phyloP scores from a whole-genome alignment of 305 asterid genomes.

The Fraxinus sp. region DNA sequence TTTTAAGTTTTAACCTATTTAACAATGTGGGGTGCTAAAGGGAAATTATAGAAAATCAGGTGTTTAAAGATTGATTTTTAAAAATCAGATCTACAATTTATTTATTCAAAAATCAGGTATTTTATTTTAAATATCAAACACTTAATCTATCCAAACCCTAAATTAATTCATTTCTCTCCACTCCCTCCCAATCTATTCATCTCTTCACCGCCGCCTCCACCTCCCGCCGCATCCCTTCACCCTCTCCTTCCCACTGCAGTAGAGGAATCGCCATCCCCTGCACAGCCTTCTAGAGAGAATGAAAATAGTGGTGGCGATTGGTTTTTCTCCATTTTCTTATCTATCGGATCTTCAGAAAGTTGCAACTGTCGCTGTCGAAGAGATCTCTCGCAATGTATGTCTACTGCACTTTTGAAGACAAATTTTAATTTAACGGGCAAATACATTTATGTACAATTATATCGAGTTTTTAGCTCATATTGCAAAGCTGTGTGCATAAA shows the following conservation, averaged over 20 bases:
- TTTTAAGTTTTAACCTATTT: no score
- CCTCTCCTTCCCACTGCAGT: not conserved
- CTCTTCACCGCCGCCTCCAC: no score
- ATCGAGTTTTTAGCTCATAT: not conserved
- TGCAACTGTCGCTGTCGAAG: constrained; percentile 48
- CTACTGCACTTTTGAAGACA: not conserved
- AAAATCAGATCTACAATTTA: no score
- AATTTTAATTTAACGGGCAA: not conserved
- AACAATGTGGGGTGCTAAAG: no score
- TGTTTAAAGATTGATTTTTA: no score
- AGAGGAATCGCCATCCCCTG: not conserved
- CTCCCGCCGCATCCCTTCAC: no score
- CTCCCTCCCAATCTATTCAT: no score
- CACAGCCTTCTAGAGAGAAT: constrained; percentile 4
- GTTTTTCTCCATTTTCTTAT: constrained; percentile 43
- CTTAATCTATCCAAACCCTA: no score
- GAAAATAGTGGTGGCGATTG: constrained; percentile 37
- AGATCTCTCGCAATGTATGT: constrained; percentile 53
- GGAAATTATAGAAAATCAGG: no score
- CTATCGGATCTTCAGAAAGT: constrained; percentile 52
- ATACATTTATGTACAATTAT: not conserved
- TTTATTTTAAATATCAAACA: no score
- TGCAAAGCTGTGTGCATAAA: not conserved
- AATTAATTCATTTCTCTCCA: no score
- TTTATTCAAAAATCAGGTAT: no score